Evolutionary conservation across 306 rosid genomes (phyloP).

Genomic region (Cucumis hystrix): DNA sequence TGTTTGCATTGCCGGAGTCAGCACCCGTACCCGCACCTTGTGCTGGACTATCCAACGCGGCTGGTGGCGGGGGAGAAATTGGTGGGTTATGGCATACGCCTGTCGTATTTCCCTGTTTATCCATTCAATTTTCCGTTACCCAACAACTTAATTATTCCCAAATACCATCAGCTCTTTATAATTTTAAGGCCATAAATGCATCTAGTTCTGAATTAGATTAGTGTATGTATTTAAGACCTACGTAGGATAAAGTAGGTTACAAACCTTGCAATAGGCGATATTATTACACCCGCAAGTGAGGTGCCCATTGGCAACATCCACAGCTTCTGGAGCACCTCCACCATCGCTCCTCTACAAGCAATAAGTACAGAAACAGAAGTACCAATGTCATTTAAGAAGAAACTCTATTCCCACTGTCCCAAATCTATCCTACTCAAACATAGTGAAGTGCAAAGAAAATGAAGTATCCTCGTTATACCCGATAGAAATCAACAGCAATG

Average conservation of each 20-base stretch:
- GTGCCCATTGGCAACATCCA: constrained; percentile 83
- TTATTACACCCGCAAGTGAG: constrained; percentile 81
- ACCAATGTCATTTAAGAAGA: not conserved
- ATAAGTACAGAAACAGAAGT: not conserved
- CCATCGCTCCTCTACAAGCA: constrained; percentile 80
- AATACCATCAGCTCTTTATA: not conserved
- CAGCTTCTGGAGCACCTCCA: constrained; percentile 89
- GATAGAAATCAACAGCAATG: constrained; percentile 83
- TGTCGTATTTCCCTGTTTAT: constrained; percentile 39
- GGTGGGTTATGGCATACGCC: constrained; percentile 73
- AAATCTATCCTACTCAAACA: not conserved
- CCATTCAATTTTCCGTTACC: not conserved
- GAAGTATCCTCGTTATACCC: constrained; percentile 19
- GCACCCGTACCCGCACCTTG: not conserved
- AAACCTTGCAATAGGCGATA: constrained; percentile 93
- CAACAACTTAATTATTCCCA: not conserved
- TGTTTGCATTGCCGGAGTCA: constrained; percentile 14
- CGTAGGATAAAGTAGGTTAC: not conserved
- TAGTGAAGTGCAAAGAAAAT: not conserved
- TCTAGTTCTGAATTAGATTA: not conserved
- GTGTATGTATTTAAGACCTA: not conserved
- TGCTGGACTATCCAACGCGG: constrained; percentile 17
- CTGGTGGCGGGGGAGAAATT: constrained; percentile 91
- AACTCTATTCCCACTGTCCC: not conserved
- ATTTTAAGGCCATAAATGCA: not conserved